Evolutionary conservation across 495 filamentous ascomycete genomes (phyloP).

Genomic region (Daldinia concentrica): DNA sequence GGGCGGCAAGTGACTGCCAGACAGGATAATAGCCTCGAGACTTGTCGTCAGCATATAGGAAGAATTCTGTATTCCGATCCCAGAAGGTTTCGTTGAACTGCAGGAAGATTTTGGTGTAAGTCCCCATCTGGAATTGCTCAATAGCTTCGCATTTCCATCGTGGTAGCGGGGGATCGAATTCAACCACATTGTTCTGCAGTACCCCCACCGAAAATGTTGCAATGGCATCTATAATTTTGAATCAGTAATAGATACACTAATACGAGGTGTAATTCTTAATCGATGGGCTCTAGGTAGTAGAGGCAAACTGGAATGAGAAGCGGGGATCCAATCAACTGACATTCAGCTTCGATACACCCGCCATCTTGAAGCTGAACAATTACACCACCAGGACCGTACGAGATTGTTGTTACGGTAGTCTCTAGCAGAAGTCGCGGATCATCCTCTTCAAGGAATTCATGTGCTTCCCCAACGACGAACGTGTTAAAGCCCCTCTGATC

Average conservation of each 20-base stretch:
- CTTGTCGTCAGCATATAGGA: slow-evolving; percentile 72
- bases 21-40: slow-evolving; percentile 75
- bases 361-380: slow-evolving; percentile 64
- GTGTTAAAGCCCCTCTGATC: slow-evolving; percentile 75
- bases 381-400: slow-evolving; percentile 64
- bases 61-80: slow-evolving; percentile 71
- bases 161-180: slow-evolving; percentile 69
- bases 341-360: slow-evolving; percentile 68
- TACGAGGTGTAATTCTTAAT: background rate
- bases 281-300: background rate
- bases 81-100: slow-evolving; percentile 79
- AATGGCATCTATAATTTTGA: slow-evolving; percentile 45
- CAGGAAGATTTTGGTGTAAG: slow-evolving; percentile 82
- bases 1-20: slow-evolving; percentile 70
- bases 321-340: slow-evolving; percentile 39
- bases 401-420: slow-evolving; percentile 66
- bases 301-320: background rate
- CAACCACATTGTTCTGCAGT: slow-evolving; percentile 69
- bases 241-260: background rate
- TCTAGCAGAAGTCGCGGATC: slow-evolving; percentile 69
- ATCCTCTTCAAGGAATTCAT: slow-evolving; percentile 64
- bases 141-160: slow-evolving; percentile 74
- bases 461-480: slow-evolving; percentile 69
- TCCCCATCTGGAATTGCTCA: slow-evolving; percentile 74
- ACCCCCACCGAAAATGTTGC: slow-evolving; percentile 65